Percentiles rank a stretch among this genome's conserved stretches.
phyloP scores from a whole-genome alignment of 306 rosid genomes.

The Rosa multiflora region DNA sequence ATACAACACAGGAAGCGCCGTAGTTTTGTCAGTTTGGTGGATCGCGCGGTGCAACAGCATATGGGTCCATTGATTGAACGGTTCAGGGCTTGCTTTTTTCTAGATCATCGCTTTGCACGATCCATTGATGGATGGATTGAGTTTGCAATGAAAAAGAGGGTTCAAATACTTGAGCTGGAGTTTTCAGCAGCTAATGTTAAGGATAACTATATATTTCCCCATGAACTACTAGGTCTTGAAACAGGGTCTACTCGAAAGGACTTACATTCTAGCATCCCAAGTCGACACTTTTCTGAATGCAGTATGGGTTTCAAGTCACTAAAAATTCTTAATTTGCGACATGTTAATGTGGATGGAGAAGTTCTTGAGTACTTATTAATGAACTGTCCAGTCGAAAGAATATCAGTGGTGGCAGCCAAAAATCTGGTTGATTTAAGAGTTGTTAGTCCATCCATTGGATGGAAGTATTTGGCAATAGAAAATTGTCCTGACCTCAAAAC shows the following conservation, averaged over 20 bases:
- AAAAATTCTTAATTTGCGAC: background rate
- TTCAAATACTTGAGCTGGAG: background rate
- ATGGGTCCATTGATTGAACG: background rate
- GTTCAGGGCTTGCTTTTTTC: conserved; percentile 4
- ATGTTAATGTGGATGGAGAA: background rate
- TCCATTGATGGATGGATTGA: background rate
- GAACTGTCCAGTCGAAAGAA: background rate
- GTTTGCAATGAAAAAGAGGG: background rate
- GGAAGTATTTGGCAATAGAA: background rate
- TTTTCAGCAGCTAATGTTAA: background rate
- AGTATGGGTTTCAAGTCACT: background rate
- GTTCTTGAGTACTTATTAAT: background rate
- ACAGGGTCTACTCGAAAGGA: background rate
- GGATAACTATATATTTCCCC: conserved; percentile 9
- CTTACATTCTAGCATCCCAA: background rate
- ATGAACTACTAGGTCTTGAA: background rate
- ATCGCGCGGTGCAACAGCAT: background rate
- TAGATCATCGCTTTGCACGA: background rate
- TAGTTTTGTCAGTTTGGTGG: background rate
- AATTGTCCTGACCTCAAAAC: background rate
- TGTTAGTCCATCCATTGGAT: background rate
- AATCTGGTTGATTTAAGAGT: background rate
- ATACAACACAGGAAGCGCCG: background rate
- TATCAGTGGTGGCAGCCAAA: background rate
- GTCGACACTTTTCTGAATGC: background rate